Conservation (phyloP, 371 early-diverging fungal genomes). For the Mortierella polycephala region DNA sequence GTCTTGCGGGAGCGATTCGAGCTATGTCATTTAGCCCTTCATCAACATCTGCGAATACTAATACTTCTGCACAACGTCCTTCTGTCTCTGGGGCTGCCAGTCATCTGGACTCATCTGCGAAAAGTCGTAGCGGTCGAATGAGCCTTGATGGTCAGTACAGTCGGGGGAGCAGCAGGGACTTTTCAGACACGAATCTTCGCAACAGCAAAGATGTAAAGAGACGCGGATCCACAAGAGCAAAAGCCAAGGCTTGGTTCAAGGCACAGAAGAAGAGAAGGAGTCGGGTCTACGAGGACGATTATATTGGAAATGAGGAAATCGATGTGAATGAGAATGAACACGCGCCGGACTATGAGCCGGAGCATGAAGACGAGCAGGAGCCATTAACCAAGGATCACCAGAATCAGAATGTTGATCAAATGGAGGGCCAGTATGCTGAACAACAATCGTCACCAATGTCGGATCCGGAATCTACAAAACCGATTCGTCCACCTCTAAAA, state of each 20-base stretch:
- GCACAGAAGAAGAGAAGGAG: constrained; percentile 31
- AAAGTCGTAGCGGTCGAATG: not conserved
- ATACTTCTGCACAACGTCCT: not conserved
- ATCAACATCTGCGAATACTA: constrained; percentile 3
- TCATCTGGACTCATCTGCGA: constrained; percentile 1
- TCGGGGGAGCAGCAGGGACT: constrained; percentile 25
- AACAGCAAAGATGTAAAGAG: constrained; percentile 27
- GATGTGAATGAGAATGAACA: constrained; percentile 11
- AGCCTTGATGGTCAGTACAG: constrained; percentile 14
- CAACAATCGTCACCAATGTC: too few relatives aligned
- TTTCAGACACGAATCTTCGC: constrained; percentile 22
- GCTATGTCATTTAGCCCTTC: constrained; percentile 45
- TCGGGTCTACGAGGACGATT: constrained; percentile 5
- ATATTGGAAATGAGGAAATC: not conserved
- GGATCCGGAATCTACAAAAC: not conserved
- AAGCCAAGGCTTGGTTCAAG: constrained; percentile 52
- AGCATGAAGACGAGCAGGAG: constrained; percentile 12
- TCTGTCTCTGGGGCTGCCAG: not conserved
- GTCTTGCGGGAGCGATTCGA: constrained; percentile 35
- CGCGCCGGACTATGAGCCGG: constrained; percentile 17
- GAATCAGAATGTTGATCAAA: not conserved
- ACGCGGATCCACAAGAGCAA: constrained; percentile 37
- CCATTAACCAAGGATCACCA: not conserved
- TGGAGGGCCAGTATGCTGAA: not conserved
- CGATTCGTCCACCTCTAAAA: constrained; percentile 9